These are phyloP conservation scores for Hibiscus trionum DNA, from an alignment of 345 rosid species.

Conservation along the genomic window DNA sequence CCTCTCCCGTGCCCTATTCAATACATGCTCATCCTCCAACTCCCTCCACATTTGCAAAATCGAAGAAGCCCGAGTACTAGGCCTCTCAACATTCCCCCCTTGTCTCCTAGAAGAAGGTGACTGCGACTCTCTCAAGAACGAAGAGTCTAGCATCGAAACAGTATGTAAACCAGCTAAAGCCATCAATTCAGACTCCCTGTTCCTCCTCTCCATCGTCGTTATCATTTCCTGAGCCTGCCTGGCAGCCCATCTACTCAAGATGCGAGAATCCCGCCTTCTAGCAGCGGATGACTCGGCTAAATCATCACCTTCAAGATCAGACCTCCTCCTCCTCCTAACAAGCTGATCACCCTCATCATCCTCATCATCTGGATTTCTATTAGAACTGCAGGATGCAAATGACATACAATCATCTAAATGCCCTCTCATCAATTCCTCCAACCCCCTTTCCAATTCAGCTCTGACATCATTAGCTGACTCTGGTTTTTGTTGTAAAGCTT, in stretches of 20 bases:
- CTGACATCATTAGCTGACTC: constrained; percentile 56
- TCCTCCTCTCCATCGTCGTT: constrained; percentile 90
- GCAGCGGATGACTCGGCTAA: constrained; percentile 94
- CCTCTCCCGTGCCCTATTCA: constrained; percentile 78
- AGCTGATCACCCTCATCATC: constrained; percentile 76
- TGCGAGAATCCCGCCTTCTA: constrained; percentile 73
- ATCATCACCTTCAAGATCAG: constrained; percentile 82
- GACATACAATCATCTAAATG: constrained; percentile 83
- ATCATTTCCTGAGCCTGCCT: constrained; percentile 99
- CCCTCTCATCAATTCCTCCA: constrained; percentile 88
- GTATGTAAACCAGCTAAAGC: constrained; percentile 95
- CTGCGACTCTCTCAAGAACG: constrained; percentile 87
- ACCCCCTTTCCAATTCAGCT: constrained; percentile 58
- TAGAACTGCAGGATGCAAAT: constrained; percentile 77
- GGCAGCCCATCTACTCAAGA: constrained; percentile 91
- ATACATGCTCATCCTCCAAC: constrained; percentile 91
- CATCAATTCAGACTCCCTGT: constrained; percentile 91
- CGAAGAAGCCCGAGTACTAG: constrained; percentile 76
- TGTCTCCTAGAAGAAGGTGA: constrained; percentile 68
- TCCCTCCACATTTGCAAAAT: constrained; percentile 99
- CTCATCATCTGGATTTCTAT: constrained; percentile 54
- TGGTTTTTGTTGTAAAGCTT: constrained; percentile 64
- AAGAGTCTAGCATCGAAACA: constrained; percentile 90
- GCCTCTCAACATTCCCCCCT: constrained; percentile 66
- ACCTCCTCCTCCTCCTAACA: constrained; percentile 81